Percentiles rank a stretch among this genome's conserved stretches.
These are phyloP conservation scores for Diospyros lotus DNA, from an alignment of 148 eudicot genomes.

Conservation along the genomic window DNA sequence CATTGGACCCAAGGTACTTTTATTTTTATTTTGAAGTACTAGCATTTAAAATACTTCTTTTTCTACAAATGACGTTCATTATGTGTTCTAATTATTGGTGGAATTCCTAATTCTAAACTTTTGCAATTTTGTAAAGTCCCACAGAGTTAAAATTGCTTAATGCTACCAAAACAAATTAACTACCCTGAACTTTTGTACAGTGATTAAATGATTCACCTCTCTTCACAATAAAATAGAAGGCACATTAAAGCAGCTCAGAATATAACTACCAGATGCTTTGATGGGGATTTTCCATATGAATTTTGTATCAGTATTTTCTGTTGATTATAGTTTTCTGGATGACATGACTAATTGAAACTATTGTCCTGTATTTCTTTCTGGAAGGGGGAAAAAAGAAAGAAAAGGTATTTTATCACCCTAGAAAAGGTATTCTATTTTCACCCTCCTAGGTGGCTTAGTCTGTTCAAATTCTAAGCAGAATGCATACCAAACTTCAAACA, in stretches of 20 bases:
- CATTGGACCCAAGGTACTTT: slow-evolving; percentile 61
- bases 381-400: too few species aligned
- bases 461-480: neutral
- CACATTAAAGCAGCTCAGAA: neutral
- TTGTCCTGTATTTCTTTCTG: neutral
- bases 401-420: neutral
- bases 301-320: neutral
- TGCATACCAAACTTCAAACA: neutral
- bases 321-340: neutral
- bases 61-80: neutral
- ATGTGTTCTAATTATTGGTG: neutral
- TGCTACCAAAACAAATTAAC: neutral
- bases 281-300: neutral
- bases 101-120: neutral
- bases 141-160: neutral
- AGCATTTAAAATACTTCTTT: neutral
- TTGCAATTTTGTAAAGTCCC: neutral
- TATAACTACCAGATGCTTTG: neutral
- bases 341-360: neutral
- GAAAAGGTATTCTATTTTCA: neutral
- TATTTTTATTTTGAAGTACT: neutral
- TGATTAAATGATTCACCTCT: neutral
- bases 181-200: neutral
- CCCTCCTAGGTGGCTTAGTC: slow-evolving; percentile 2
- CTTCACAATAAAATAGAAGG: neutral